These are phyloP conservation scores for Eimeria maxima DNA, from an alignment of 169 alveolate species.

Conservation along the genomic window DNA sequence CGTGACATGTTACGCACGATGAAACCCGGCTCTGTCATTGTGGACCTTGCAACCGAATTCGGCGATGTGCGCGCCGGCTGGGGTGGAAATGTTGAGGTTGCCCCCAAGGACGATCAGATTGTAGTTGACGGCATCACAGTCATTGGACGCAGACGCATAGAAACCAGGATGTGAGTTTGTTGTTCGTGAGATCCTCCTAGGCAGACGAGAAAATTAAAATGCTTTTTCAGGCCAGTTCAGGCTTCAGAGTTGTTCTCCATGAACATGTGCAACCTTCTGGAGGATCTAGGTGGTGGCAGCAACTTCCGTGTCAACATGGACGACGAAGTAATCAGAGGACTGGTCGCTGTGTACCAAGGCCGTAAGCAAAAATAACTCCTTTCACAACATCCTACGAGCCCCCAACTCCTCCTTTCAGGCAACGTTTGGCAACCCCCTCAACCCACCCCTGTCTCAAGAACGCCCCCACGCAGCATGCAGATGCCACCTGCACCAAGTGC, in stretches of 20 bases:
- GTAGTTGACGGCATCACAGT: slow-evolving; percentile 92
- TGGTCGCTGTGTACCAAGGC: slow-evolving; percentile 84
- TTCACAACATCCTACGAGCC: not conserved
- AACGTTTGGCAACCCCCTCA: slow-evolving; percentile 75
- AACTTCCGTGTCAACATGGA: slow-evolving; percentile 87
- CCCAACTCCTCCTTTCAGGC: slow-evolving; percentile 23
- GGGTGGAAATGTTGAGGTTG: slow-evolving; percentile 95
- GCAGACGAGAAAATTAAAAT: not conserved
- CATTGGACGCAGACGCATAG: slow-evolving; percentile 94
- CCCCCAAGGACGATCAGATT: slow-evolving; percentile 89
- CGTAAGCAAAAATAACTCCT: slow-evolving; percentile 12
- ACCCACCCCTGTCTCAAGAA: slow-evolving; percentile 74
- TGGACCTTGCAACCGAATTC: slow-evolving; percentile 94
- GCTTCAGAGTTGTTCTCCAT: slow-evolving; percentile 92
- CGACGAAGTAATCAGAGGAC: slow-evolving; percentile 74
- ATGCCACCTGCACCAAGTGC: slow-evolving; percentile 34
- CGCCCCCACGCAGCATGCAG: slow-evolving; percentile 60
- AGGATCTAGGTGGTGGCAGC: slow-evolving; percentile 90
- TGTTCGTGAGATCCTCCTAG: not conserved
- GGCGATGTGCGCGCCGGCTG: slow-evolving; percentile 86
- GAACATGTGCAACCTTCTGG: slow-evolving; percentile 89
- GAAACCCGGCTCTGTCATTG: slow-evolving; percentile 93
- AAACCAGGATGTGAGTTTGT: slow-evolving; percentile 88
- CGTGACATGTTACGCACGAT: slow-evolving; percentile 90
- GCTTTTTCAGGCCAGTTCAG: slow-evolving; percentile 86